phyloP scores from a whole-genome alignment of 169 alveolate species.

The Plasmodium blacklocki region DNA sequence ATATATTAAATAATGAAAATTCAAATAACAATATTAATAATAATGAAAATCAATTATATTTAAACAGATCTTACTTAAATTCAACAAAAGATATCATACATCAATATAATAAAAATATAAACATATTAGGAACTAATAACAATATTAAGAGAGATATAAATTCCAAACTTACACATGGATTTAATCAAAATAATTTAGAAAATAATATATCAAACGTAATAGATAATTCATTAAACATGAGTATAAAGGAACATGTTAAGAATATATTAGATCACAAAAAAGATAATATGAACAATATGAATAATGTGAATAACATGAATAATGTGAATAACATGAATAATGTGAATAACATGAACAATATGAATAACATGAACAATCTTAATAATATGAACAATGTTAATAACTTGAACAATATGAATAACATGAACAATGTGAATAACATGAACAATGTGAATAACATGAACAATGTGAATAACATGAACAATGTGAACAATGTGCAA shows the following conservation, averaged over 20 bases:
- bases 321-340: too few species aligned
- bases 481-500: too few species aligned
- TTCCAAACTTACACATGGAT: background rate
- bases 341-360: too few species aligned
- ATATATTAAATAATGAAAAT: constrained; percentile 16
- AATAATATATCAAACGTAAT: background rate
- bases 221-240: constrained; percentile 15
- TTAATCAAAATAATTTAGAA: constrained; percentile 26
- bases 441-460: too few species aligned
- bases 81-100: constrained; percentile 6
- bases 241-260: background rate
- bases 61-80: constrained; percentile 10
- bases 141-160: constrained; percentile 8
- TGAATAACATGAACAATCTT: too few species aligned
- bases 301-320: too few species aligned
- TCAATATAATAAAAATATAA: constrained; percentile 17
- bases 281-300: background rate
- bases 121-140: constrained; percentile 10
- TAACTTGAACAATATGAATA: too few species aligned
- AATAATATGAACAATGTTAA: too few species aligned
- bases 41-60: constrained; percentile 4
- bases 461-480: too few species aligned
- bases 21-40: constrained; percentile 1
- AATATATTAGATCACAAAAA: background rate
- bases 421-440: too few species aligned